Base-by-base conservation (phyloP, 805 yeast species). In the Candida tallmaniae region DNA sequence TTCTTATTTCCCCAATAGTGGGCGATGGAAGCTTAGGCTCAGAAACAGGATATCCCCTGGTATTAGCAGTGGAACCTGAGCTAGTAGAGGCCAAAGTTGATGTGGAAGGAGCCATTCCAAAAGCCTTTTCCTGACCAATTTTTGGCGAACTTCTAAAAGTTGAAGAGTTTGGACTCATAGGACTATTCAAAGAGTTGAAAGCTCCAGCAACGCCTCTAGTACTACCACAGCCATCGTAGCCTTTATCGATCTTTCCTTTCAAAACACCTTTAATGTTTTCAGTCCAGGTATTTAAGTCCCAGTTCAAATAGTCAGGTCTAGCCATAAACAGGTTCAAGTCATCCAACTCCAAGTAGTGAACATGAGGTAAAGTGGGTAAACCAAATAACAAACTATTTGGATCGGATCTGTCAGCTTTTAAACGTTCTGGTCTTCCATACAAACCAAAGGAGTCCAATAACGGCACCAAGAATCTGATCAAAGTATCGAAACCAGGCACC, bases 181-280 rank as follows among this genome's bases (percentile, higher is more conserved):
- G 67, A 39, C 62, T 57, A 35, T 63, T 70, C 28, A 80, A 74
- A 1, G 81, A 71, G 31, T 56, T 64, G 2, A 78, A 50, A 0
- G 84, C 83, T 22, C 83, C 83, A 3, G 66, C 66, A 14, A 78
- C 50, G 10, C 85, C 85, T 35, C 79, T 70, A 11, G 70, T 54
- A 20, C 82, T 75, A n/a, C 90, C 90, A 57, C 87, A 80, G 5
- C 94, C 93, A 15, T 74, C 74, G 52, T 82, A 83, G 6, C 90
- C 73, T 37, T 52, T 50, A 21, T 57, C 63, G 36, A 66, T 47
- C 40, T 65, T 66, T 22, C 54, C 48, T 37, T 51, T 54, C 46
- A 66, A 46, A 17, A 66, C 40, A 3, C 34, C 21, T 34, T 57
- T 59, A 21, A 66, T 48, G 26, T 55, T 55, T 3, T 36, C 41